Evolutionary conservation across 1,284 basidiomycete species (phyloP).

Genomic region (Fistulina hepatica): DNA sequence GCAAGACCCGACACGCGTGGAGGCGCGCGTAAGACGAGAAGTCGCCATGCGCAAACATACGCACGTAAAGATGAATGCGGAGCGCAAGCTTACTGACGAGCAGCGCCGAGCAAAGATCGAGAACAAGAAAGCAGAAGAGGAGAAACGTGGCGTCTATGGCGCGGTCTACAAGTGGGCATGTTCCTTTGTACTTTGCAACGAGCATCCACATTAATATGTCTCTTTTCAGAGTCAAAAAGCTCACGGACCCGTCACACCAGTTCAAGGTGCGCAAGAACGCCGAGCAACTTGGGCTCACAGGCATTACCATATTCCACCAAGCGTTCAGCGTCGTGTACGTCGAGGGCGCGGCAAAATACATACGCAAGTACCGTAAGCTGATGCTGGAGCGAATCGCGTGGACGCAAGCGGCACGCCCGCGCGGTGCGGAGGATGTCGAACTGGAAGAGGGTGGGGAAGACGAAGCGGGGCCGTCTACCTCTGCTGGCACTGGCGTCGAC

Average conservation of each 20-base stretch:
- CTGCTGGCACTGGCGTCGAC: no score
- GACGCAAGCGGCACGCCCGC: conserved; percentile 83
- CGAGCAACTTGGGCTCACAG: conserved; percentile 80
- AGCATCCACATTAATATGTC: conserved; percentile 6
- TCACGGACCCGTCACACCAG: conserved; percentile 87
- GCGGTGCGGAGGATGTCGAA: conserved; percentile 62
- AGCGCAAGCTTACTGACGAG: conserved; percentile 86
- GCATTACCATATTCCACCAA: conserved; percentile 84
- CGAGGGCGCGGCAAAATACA: conserved; percentile 81
- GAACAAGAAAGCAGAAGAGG: conserved; percentile 74
- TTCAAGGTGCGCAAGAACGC: conserved; percentile 98
- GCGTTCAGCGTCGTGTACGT: conserved; percentile 87
- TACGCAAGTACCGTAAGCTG: conserved; percentile 82
- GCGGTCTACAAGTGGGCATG: conserved; percentile 80
- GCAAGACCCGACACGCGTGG: conserved; percentile 94
- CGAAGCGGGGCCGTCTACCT: conserved; percentile 23
- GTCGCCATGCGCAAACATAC: conserved; percentile 81
- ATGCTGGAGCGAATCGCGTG: conserved; percentile 88
- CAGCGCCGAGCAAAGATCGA: conserved; percentile 82
- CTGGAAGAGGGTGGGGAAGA: conserved; percentile 26
- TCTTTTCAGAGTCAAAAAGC: conserved; percentile 61
- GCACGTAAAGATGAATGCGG: conserved; percentile 90
- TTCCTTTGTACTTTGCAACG: conserved; percentile 1
- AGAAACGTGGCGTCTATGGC: conserved; percentile 78
- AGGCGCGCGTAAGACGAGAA: conserved; percentile 88